Evolutionary conservation across 2,329 filamentous ascomycete species (phyloP), one percentile per base, ranked within the genome.

Genomic region (Hypomyces perniciosus): DNA sequence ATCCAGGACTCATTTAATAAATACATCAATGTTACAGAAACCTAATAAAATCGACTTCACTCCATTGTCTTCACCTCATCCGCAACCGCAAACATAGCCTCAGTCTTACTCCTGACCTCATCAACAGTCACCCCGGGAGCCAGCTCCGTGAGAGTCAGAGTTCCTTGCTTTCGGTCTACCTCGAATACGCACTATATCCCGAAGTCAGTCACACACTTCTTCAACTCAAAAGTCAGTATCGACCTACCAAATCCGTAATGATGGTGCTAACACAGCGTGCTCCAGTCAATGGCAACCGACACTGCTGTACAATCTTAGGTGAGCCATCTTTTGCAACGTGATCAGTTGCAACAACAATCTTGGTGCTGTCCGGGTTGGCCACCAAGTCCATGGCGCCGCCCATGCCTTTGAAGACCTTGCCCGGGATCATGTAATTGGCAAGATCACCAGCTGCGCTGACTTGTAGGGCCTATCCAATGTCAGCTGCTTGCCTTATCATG

Each of bases 351-450:
- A 87, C 83, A 4, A 88, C 82, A 58, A 88, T 85, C 74, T 86
- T 87, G 57, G 84, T 88, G 60, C 77, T 75, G 58, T 85, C 81
- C 0, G 84, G 84, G 67, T 87, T 86, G 35, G 81, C 83, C 8
- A 88, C 83, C 6, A 88, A 70, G 63, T 88, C 84, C 84, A 88
- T 88, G 13, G 84, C 84, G 29, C 84, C 84, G 54, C 89, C 89
- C 84, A 95, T 93, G 13, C 89, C 89, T 76, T 93, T 93, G 70
- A 90, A 83, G 8, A 89, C 81, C 69, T 92, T 93, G 27, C 89
- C 89, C 0, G 89, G 89, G 56, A 95, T 86, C 85, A 93, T 93
- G 75, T 89, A 95, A 70, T 93, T 93, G 42, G 89, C 89, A 48
- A 95, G 70, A 64, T 95, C 89, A 28, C 89, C 89, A 2, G 79